phyloP scores from a whole-genome alignment of 352 stramenopile species.

The Phytophthora megakarya region DNA sequence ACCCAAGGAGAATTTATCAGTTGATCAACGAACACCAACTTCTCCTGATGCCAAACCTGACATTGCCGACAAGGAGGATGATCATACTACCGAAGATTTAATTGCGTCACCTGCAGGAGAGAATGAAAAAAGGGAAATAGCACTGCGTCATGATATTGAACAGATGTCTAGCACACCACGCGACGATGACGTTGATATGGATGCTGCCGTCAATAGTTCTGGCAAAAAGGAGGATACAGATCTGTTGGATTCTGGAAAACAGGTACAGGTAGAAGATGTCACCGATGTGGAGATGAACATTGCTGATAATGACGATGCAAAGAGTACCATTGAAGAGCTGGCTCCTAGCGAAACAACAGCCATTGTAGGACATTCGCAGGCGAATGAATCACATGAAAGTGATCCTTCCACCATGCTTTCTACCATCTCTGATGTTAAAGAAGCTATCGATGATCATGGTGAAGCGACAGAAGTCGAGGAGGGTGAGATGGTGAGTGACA shows the following conservation, averaged over 20 bases:
- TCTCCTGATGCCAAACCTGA: conserved; percentile 4
- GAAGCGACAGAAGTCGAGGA: conserved; percentile 30
- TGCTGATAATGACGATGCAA: conserved; percentile 1
- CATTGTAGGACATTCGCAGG: not conserved
- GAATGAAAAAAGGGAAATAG: not conserved
- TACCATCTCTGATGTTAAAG: not conserved
- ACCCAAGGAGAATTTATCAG: conserved; percentile 1
- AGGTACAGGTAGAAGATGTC: not conserved
- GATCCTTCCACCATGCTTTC: not conserved
- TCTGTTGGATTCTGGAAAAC: not conserved
- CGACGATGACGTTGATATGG: conserved; percentile 20
- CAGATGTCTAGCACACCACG: not conserved
- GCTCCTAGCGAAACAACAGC: not conserved
- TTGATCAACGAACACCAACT: not conserved
- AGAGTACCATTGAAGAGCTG: not conserved
- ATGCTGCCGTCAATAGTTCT: not conserved
- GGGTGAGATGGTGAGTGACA: conserved; percentile 33
- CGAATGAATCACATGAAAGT: too few relatives aligned
- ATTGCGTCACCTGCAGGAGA: not conserved
- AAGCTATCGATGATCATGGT: conserved; percentile 1
- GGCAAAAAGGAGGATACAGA: conserved; percentile 8
- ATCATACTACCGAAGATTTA: not conserved
- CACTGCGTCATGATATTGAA: not conserved
- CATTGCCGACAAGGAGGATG: not conserved
- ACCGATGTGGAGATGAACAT: conserved; percentile 24